Conservation (phyloP, 441 rosid genomes). For the Macaranga tanarius region DNA sequence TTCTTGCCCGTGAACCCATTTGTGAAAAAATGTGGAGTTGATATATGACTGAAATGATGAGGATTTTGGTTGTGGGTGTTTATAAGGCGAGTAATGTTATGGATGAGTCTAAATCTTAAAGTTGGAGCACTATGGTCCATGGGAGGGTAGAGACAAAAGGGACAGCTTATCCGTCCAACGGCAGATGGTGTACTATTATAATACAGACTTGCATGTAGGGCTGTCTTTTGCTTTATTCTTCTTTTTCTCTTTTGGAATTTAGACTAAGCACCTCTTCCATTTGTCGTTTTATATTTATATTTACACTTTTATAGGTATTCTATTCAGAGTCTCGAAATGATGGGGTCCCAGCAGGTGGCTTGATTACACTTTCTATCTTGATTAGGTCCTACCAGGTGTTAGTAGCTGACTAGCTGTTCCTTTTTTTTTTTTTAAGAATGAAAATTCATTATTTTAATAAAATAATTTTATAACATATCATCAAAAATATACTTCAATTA, state of each 20-base stretch:
- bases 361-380: too few species aligned
- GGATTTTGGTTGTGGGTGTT: neutral
- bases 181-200: slow-evolving; percentile 32
- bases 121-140: neutral
- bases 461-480: too few species aligned
- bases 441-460: too few species aligned
- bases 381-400: too few species aligned
- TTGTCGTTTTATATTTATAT: slow-evolving; percentile 27
- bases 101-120: neutral
- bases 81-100: neutral
- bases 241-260: slow-evolving; percentile 25
- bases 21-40: neutral
- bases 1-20: slow-evolving; percentile 45
- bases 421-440: too few species aligned
- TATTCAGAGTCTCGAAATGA: too few species aligned
- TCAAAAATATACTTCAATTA: too few species aligned
- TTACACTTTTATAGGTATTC: too few species aligned
- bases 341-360: too few species aligned
- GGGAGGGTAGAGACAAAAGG: slow-evolving; percentile 39
- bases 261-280: slow-evolving; percentile 29
- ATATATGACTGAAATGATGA: neutral
- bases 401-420: too few species aligned
- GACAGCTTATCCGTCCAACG: slow-evolving; percentile 64
- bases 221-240: slow-evolving; percentile 42
- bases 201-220: slow-evolving; percentile 35